A percentile compares a stretch with the other conserved stretches of the same genome.
Conservation (phyloP, 345 rosid species). For the Brassica carinata region DNA sequence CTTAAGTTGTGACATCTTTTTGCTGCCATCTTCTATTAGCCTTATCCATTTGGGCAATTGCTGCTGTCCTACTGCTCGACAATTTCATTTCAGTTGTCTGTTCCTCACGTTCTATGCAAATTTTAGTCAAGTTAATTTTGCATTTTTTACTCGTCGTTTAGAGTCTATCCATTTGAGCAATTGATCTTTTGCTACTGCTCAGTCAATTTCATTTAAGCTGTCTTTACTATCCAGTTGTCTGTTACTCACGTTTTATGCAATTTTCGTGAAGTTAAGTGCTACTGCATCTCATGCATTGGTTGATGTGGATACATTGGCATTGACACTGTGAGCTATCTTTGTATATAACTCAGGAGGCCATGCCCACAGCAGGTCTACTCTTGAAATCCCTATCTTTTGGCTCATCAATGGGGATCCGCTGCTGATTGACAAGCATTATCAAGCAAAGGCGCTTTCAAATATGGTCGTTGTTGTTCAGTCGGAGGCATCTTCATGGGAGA, state of each 20-base stretch:
- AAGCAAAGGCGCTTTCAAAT: conserved; percentile 91
- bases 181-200: conserved; percentile 8
- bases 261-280: conserved; percentile 1
- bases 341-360: conserved; percentile 69
- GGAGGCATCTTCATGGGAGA: conserved; percentile 91
- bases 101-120: not conserved
- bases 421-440: conserved; percentile 91
- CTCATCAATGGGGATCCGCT: conserved; percentile 83
- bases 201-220: not conserved
- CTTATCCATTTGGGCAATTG: not conserved
- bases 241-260: not conserved
- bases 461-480: conserved; percentile 96
- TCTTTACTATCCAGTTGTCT: not conserved
- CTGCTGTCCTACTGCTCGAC: not conserved
- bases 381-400: conserved; percentile 98
- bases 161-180: conserved; percentile 10
- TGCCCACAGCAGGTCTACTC: conserved; percentile 87
- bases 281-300: conserved; percentile 4
- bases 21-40: not conserved
- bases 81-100: no score
- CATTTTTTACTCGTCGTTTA: not conserved
- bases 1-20: not conserved
- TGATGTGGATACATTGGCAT: conserved; percentile 22
- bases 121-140: not conserved
- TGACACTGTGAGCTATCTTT: conserved; percentile 34